Evolutionary conservation across 371 early-diverging fungal species (phyloP), one percentile per base, ranked within the genome.

Genomic region (Entomophthora muscae): DNA sequence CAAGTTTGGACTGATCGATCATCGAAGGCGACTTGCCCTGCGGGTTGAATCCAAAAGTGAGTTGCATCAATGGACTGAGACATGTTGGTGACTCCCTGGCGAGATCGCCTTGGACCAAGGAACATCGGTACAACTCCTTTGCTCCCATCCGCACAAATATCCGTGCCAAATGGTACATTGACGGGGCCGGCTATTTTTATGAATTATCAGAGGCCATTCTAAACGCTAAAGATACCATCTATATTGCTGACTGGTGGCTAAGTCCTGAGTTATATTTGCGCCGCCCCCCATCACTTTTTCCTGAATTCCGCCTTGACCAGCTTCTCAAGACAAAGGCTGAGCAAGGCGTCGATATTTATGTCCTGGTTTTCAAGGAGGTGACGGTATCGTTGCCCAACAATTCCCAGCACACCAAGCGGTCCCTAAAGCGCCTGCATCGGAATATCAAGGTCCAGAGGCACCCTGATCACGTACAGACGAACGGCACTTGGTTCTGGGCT

Each of bases 231-330:
- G 76, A 80, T 32, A 77, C 76, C 65, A 86, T 93, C 57, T 92
- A 85, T 70, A 91, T 93, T 67, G 81, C 80, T 52, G 95, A 90
- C 72, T 95, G 96, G 96, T 94, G 93, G 89, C 75, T 90, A 27
- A 78, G 84, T 28, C 90, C 90, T 22, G 86, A 90, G 63, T 65
- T 90, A 77, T 91, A 89, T 70, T 69, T 95, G 59, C 79, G 85
- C 22, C 76, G 92, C 24, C 91, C 90, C 5, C 80, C 85, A 27
- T 78, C 78, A 62, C 71, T 83, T 54, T 78, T 89, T 61, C 78
- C 85, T 66, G 83, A 84, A 57, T 89, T 83, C 69, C 80, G 96
- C 32, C 63, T 95, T n/a, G 96, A 95, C 68, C 70, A 84, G 52
- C 67, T 94, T 32, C 73, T 95, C 13, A 73, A 88, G 66, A 74